Conservation (phyloP, 169 alveolate species). For the Toxoplasma gondii region DNA sequence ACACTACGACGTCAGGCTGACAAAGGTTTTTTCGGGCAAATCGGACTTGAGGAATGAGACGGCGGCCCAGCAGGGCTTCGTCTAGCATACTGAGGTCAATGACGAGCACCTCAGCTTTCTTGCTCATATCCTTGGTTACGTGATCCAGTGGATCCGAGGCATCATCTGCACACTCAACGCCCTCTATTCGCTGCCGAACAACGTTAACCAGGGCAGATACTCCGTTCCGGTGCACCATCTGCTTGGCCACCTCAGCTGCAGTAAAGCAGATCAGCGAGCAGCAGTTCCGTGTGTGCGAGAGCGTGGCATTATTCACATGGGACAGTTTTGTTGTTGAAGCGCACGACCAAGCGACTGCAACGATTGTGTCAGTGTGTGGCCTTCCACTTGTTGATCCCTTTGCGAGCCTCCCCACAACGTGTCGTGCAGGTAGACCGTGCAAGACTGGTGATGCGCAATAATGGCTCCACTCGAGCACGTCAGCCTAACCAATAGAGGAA, state of each 20-base stretch:
- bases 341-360: too few species aligned
- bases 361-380: too few species aligned
- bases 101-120: not conserved
- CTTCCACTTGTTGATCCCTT: too few species aligned
- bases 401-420: too few species aligned
- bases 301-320: not conserved
- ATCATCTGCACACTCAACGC: slow-evolving; percentile 7
- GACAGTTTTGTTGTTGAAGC: too few species aligned
- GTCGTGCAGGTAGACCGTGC: too few species aligned
- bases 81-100: slow-evolving; percentile 18
- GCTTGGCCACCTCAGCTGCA: slow-evolving; percentile 5
- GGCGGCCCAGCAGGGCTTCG: slow-evolving; percentile 25
- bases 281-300: not conserved
- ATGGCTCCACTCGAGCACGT: too few species aligned
- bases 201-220: not conserved
- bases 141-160: slow-evolving; percentile 23
- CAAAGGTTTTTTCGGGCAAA: not conserved
- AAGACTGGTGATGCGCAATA: too few species aligned
- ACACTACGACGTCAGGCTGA: not conserved
- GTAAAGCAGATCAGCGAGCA: not conserved
- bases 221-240: slow-evolving; percentile 9
- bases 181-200: slow-evolving; percentile 12
- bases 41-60: slow-evolving; percentile 2
- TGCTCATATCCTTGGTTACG: slow-evolving; percentile 12
- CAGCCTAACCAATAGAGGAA: too few species aligned